Evolutionary conservation across 441 rosid species (phyloP).

Genomic region (Populus tomentosa): DNA sequence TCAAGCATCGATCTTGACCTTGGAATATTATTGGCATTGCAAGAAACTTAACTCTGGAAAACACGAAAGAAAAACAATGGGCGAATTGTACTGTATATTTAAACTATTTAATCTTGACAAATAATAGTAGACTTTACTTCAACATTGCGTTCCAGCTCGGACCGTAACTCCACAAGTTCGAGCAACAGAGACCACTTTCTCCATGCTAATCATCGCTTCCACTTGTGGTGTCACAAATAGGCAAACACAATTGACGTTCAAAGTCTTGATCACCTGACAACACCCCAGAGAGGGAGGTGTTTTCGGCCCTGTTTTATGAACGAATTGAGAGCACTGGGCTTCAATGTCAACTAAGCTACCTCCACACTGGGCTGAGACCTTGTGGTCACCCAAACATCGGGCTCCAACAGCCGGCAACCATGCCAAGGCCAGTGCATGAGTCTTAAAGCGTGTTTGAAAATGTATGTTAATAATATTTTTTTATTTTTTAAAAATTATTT

Average conservation of each 20-base stretch:
- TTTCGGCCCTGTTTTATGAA: neutral
- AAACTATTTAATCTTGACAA: too few relatives aligned
- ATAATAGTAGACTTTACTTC: slow-evolving; percentile 23
- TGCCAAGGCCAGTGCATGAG: neutral
- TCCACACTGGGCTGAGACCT: neutral
- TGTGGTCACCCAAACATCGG: neutral
- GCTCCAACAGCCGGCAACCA: slow-evolving; percentile 1
- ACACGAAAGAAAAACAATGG: too few relatives aligned
- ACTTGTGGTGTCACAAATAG: slow-evolving; percentile 2
- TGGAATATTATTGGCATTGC: too few relatives aligned
- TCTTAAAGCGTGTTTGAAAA: neutral
- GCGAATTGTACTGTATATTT: too few relatives aligned
- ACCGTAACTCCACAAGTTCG: slow-evolving; percentile 23
- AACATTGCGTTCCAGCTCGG: slow-evolving; percentile 32
- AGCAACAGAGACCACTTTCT: slow-evolving; percentile 29
- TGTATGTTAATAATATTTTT: too few relatives aligned
- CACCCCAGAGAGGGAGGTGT: slow-evolving; percentile 17
- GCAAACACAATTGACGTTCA: slow-evolving; percentile 26
- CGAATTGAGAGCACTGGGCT: neutral
- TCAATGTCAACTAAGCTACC: neutral
- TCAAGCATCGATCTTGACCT: too few relatives aligned
- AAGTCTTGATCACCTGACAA: slow-evolving; percentile 9
- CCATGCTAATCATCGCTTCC: slow-evolving; percentile 25
- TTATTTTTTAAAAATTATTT: too few relatives aligned
- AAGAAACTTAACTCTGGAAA: too few relatives aligned